Percentiles rank a stretch among this genome's conserved stretches.
Conservation (phyloP, 2,329 filamentous ascomycete species). For the Botryotinia convoluta region DNA sequence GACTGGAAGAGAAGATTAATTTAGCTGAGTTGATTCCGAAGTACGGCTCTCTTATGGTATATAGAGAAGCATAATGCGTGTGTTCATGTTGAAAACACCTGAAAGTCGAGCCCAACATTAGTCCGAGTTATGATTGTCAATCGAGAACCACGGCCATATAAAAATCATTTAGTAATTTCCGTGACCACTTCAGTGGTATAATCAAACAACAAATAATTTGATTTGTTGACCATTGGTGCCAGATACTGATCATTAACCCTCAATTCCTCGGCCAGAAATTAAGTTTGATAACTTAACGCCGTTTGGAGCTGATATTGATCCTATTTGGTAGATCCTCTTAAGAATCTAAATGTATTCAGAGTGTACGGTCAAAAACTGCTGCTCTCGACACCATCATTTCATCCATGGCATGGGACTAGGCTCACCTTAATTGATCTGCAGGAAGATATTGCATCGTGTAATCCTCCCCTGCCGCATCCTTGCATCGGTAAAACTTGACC, state of each 20-base stretch:
- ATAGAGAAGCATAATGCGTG: not conserved
- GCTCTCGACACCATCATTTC: not conserved
- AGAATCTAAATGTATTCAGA: not conserved
- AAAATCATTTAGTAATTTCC: not conserved
- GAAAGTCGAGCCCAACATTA: not conserved
- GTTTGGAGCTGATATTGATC: not conserved
- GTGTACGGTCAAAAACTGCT: not conserved
- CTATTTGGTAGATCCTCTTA: not conserved
- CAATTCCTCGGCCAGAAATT: not conserved
- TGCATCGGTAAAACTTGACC: not conserved
- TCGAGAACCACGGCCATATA: too few species aligned
- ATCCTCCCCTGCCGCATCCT: not conserved
- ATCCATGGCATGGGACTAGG: not conserved
- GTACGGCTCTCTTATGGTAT: not conserved
- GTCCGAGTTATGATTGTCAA: too few species aligned
- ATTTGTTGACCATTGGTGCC: not conserved
- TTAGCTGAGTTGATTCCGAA: not conserved
- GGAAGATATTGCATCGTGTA: not conserved
- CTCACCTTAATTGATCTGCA: not conserved
- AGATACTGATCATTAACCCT: not conserved
- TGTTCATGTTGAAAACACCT: too few species aligned
- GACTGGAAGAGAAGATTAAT: not conserved
- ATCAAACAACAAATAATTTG: not conserved
- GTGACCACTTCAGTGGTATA: not conserved
- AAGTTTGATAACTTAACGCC: not conserved